Base-by-base conservation (phyloP, 805 yeast genomes). In the Ascoidea asiatica region DNA sequence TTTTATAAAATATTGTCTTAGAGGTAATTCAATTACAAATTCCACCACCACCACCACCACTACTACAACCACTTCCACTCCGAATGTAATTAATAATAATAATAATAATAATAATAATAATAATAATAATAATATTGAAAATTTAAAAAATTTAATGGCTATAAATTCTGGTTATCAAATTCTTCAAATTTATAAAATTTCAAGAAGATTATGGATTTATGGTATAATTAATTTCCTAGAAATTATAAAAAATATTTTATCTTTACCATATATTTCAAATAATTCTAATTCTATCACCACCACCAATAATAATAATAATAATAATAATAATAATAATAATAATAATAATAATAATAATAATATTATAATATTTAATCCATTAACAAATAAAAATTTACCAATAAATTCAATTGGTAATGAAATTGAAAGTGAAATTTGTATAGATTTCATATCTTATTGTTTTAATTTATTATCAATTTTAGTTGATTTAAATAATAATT, bases 151-250 rank as follows among this genome's bases (percentile, higher is more conserved):
- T 56, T 18, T 43, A 43, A 15, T 36, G 21, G 37, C 44, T 22
- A 46, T 52, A 21, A 44, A 44, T 41, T 44, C 88, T 2, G 92
- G 92, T 2, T 78, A 77, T 55, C 85, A 82, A 51, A 75, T 84
- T 41, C 84, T 84, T 5, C 81, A 80, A 50, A 73, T 81, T 38
- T 83, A 84, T 58, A 77, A 87, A 58, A 81, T 84, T 39, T 84
- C 85, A 35, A 68, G 90, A 53, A 65, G 92, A 52, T 68, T 84
- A 67, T 84, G 92, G 92, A 89, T 84, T 6, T 83, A 83, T 58
- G 94, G 94, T 21, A 77, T 85, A 13, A 89, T 83, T 15, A 85
- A 89, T 18, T 81, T 83, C 52, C 42, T 49, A 15, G 50, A 49
- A 38, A 49, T 47, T 29, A 48, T 47, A 48, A 50, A 50, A 37